Evolutionary conservation across 2,329 filamentous ascomycete species (phyloP), one percentile per base, ranked within the genome.

Genomic region (Verticillium tricorpus): DNA sequence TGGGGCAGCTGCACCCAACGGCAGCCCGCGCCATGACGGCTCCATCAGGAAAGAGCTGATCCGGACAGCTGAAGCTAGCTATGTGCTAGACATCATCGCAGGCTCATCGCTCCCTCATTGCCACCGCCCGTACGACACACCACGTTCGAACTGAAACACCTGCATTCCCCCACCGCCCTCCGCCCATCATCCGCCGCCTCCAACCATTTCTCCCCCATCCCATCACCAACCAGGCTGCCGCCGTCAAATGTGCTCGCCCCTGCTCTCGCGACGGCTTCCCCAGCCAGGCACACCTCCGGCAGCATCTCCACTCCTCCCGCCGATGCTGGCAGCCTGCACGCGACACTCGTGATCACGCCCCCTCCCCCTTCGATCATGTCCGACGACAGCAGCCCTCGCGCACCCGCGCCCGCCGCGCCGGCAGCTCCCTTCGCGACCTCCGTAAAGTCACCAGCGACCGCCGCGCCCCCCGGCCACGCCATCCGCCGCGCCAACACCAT

Each of bases 401-500:
- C 55, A 2, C 32, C 32, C 17, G 11, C 55, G 5, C 31, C 32
- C 17, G 9, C 55, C 17, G 17, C 31, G 17, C 28, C 55, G 25
- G 17, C 55, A 11, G 17, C 55, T 14, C n/a, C 32, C 31, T 15
- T 15, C 55, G 15, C 54, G 22, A 34, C 25, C 19, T n/a, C 39
- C 1, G 19, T 25, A 19, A 50, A 50, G n/a, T 25, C 45, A 14
- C 22, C 45, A 22, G n/a, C 63, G 59, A 61, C 61, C 31, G 58
- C 63, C 17, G 57, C 37, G 5, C 69, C 70, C 11, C 63, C 74
- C 35, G 74, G 76, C 50, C 73, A 78, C 65, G 70, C 71, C 55
- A 62, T 81, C 55, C 79, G 79, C 61, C 77, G 80, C 61, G 69
- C 77, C 60, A 73, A 73, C 58, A 79, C 77, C 34, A 68, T 78